Evolutionary conservation across 306 rosid genomes (phyloP).

Genomic region (Ceratonia siliqua): DNA sequence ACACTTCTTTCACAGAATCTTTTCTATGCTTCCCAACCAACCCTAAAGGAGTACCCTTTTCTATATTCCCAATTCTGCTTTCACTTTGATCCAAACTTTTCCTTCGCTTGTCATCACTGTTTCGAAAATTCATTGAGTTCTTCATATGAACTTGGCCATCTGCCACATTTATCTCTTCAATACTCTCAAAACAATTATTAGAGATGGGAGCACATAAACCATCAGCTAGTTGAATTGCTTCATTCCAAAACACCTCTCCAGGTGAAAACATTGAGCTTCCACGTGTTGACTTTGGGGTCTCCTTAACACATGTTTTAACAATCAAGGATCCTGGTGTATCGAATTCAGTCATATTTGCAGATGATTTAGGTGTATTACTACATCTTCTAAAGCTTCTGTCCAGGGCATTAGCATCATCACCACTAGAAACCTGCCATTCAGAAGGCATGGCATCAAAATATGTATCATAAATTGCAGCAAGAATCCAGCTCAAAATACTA

Average conservation of each 20-base stretch:
- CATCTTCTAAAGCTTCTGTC: slow-evolving; percentile 66
- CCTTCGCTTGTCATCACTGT: slow-evolving; percentile 51
- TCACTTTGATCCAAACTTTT: slow-evolving; percentile 52
- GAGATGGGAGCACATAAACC: slow-evolving; percentile 60
- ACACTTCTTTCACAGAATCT: slow-evolving; percentile 53
- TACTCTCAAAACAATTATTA: slow-evolving; percentile 42
- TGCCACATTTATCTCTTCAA: slow-evolving; percentile 41
- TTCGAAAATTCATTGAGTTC: slow-evolving; percentile 53
- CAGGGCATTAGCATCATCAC: slow-evolving; percentile 35
- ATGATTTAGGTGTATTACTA: slow-evolving; percentile 51
- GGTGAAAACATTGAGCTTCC: slow-evolving; percentile 92
- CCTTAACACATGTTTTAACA: slow-evolving; percentile 47
- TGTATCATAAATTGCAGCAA: slow-evolving; percentile 17
- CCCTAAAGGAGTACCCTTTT: slow-evolving; percentile 39
- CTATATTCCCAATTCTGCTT: slow-evolving; percentile 33
- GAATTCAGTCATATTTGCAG: slow-evolving; percentile 49
- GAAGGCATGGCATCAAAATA: slow-evolving; percentile 29
- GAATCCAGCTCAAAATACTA: slow-evolving; percentile 5
- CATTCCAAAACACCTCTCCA: slow-evolving; percentile 94
- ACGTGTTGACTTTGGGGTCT: slow-evolving; percentile 70
- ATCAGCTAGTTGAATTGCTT: slow-evolving; percentile 91
- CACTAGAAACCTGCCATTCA: slow-evolving; percentile 47
- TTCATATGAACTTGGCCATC: slow-evolving; percentile 44
- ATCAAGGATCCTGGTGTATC: slow-evolving; percentile 72
- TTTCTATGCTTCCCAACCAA: slow-evolving; percentile 44